phyloP scores from a whole-genome alignment of 2,329 filamentous ascomycete species.

The Chaetomium olivaceum region DNA sequence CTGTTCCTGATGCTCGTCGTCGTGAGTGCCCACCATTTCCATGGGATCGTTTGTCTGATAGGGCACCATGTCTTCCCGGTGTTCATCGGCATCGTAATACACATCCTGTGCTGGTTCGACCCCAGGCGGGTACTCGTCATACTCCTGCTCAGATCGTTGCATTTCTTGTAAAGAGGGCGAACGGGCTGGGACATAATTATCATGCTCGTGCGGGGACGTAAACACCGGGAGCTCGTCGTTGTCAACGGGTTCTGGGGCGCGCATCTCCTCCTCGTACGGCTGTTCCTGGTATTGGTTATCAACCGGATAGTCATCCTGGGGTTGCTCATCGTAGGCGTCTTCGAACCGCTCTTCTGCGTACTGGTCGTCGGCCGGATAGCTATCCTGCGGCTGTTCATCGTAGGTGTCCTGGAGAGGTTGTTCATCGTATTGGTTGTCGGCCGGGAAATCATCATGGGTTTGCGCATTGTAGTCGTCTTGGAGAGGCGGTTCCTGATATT shows the following conservation, averaged over 20 bases:
- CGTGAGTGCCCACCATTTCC: conserved; percentile 6
- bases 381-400: background rate
- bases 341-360: background rate
- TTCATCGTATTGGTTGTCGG: background rate
- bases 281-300: background rate
- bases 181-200: background rate
- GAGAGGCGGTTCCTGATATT: background rate
- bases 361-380: background rate
- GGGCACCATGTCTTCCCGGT: background rate
- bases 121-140: background rate
- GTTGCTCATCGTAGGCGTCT: background rate
- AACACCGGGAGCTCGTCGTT: conserved; percentile 10
- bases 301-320: background rate
- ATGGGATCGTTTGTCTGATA: conserved; percentile 20
- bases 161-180: background rate
- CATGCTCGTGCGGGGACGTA: background rate
- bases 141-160: background rate
- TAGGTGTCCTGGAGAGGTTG: background rate
- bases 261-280: background rate
- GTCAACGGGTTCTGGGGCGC: background rate
- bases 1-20: background rate
- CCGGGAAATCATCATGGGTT: background rate
- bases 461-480: background rate
- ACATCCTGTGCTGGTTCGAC: conserved; percentile 7
- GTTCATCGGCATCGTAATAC: conserved; percentile 8